A percentile compares a stretch with the other conserved stretches of the same genome.
Conservation (phyloP, 1,139 yeast genomes). For the Candida buenavistaensis region DNA sequence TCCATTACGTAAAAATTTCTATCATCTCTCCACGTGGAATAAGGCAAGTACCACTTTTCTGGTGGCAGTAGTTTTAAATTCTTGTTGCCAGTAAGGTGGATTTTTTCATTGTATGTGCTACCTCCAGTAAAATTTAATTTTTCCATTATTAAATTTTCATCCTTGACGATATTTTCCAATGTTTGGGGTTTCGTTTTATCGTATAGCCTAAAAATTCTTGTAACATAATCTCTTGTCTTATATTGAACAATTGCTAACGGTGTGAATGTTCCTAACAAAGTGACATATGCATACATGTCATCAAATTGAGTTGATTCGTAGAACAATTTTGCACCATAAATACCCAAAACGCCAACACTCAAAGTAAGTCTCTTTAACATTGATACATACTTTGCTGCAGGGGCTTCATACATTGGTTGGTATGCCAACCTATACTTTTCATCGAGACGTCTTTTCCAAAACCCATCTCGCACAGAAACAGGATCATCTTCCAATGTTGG, state of each 20-base stretch:
- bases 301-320: constrained; percentile 58
- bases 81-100: constrained; percentile 47
- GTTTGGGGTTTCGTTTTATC: constrained; percentile 65
- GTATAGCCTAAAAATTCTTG: constrained; percentile 70
- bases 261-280: constrained; percentile 36
- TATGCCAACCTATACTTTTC: constrained; percentile 51
- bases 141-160: constrained; percentile 70
- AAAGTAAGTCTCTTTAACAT: constrained; percentile 54
- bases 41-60: constrained; percentile 44
- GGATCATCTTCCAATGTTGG: constrained; percentile 43
- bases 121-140: constrained; percentile 69
- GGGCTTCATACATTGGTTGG: constrained; percentile 56
- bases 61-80: constrained; percentile 38
- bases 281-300: constrained; percentile 49
- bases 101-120: constrained; percentile 59
- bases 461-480: constrained; percentile 31
- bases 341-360: constrained; percentile 55
- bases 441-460: constrained; percentile 26
- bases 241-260: constrained; percentile 57
- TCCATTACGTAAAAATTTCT: constrained; percentile 62
- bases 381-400: constrained; percentile 56
- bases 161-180: constrained; percentile 54
- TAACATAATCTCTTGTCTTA: constrained; percentile 66
- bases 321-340: constrained; percentile 55
- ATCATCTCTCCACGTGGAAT: constrained; percentile 54